phyloP scores from a whole-genome alignment of 2,329 filamentous ascomycete species.

The Septoria petroselini region DNA sequence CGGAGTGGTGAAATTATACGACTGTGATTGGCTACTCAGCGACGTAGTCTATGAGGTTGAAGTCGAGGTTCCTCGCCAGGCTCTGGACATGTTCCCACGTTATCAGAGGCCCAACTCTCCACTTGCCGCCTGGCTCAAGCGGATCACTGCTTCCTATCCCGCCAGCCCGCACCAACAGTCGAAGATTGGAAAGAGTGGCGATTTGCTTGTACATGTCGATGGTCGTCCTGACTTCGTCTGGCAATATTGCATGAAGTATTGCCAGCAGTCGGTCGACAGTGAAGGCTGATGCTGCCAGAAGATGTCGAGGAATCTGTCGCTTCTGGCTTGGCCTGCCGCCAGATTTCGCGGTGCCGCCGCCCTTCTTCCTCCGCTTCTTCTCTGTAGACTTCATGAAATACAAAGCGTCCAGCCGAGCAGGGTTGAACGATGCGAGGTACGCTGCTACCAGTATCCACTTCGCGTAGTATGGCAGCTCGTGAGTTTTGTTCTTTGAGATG shows the following conservation, averaged over 20 bases:
- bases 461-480: slow-evolving; percentile 65
- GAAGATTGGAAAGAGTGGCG: slow-evolving; percentile 68
- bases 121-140: slow-evolving; percentile 67
- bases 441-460: slow-evolving; percentile 71
- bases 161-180: slow-evolving; percentile 63
- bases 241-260: slow-evolving; percentile 67
- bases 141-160: slow-evolving; percentile 58
- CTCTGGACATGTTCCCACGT: slow-evolving; percentile 70
- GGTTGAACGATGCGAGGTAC: slow-evolving; percentile 79
- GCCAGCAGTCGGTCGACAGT: slow-evolving; percentile 74
- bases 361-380: slow-evolving; percentile 50
- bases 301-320: slow-evolving; percentile 71
- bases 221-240: slow-evolving; percentile 43
- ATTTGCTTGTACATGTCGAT: slow-evolving; percentile 55
- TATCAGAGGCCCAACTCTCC: slow-evolving; percentile 67
- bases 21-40: slow-evolving; percentile 39
- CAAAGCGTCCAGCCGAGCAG: slow-evolving; percentile 66
- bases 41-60: slow-evolving; percentile 77
- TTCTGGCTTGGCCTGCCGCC: slow-evolving; percentile 43
- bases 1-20: slow-evolving; percentile 33
- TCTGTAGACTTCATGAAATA: slow-evolving; percentile 72
- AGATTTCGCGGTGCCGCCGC: slow-evolving; percentile 42
- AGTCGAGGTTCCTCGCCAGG: slow-evolving; percentile 68
- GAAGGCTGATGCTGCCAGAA: slow-evolving; percentile 74
- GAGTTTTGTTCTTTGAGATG: slow-evolving; percentile 30